phyloP scores from a whole-genome alignment of 306 rosid species.

The Cucurbita maxima region DNA sequence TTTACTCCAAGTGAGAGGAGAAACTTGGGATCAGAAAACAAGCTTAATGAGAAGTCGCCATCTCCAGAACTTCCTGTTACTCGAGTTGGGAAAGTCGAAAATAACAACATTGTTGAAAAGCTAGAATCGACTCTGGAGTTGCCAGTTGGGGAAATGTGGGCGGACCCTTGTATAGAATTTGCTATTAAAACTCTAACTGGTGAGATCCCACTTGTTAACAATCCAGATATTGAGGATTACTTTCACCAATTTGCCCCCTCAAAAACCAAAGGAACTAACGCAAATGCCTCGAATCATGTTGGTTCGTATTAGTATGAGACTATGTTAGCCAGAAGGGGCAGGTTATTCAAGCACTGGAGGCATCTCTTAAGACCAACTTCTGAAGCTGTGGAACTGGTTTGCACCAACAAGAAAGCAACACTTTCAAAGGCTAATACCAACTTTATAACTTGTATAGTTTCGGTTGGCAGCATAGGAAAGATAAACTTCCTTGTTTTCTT shows the following conservation, averaged over 20 bases:
- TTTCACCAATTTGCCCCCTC: constrained; percentile 33
- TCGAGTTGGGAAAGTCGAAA: constrained; percentile 10
- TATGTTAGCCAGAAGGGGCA: constrained; percentile 1
- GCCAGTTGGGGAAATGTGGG: constrained; percentile 29
- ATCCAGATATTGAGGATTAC: constrained; percentile 27
- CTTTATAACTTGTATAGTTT: constrained; percentile 18
- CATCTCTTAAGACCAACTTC: constrained; percentile 18
- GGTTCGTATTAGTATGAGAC: constrained; percentile 16
- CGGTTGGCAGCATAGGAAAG: background rate
- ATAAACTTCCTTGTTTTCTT: background rate
- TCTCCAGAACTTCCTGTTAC: background rate
- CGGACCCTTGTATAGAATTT: constrained; percentile 75
- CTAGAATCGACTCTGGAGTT: constrained; percentile 21
- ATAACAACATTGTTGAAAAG: constrained; percentile 8
- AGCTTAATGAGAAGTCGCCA: constrained; percentile 7
- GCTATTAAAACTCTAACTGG: constrained; percentile 62
- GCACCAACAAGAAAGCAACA: constrained; percentile 16
- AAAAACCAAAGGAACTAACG: constrained; percentile 13
- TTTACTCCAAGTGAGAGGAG: constrained; percentile 11
- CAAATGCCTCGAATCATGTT: constrained; percentile 15
- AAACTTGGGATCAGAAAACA: background rate
- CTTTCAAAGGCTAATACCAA: constrained; percentile 17
- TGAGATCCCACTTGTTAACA: constrained; percentile 35
- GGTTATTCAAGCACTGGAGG: constrained; percentile 14
- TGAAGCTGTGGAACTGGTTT: constrained; percentile 24